Evolutionary conservation across 2,329 filamentous ascomycete genomes (phyloP).

Genomic region (Diaporthe citrichinensis): DNA sequence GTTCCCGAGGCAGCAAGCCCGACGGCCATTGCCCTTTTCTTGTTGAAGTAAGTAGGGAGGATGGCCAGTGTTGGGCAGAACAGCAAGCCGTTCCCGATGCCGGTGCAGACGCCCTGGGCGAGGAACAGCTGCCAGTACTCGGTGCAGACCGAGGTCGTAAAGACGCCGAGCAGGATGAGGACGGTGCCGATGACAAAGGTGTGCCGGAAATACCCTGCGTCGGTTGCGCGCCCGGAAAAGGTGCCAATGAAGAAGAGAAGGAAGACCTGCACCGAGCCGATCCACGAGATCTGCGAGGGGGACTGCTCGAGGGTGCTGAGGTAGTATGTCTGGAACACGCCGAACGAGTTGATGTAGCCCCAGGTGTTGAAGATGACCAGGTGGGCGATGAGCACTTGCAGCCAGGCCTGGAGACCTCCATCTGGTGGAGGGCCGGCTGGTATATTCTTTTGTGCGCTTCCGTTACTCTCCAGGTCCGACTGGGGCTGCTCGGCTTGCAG

Average conservation of each 20-base stretch:
- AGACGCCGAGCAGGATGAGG: constrained; percentile 61
- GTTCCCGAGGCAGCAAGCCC: constrained; percentile 73
- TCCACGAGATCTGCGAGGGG: constrained; percentile 65
- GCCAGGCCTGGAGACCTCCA: constrained; percentile 63
- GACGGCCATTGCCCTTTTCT: constrained; percentile 70
- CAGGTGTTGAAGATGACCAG: constrained; percentile 66
- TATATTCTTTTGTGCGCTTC: background rate
- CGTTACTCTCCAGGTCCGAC: background rate
- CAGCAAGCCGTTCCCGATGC: constrained; percentile 71
- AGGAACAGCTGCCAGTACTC: constrained; percentile 71
- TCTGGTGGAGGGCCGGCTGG: constrained; percentile 62
- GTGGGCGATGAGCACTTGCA: constrained; percentile 55
- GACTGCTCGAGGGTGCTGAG: constrained; percentile 53
- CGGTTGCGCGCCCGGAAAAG: constrained; percentile 65
- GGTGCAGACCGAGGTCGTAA: constrained; percentile 59
- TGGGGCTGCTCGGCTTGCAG: background rate
- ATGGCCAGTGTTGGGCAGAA: constrained; percentile 76
- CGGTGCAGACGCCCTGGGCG: constrained; percentile 67
- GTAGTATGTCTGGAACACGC: constrained; percentile 69
- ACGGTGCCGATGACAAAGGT: constrained; percentile 56
- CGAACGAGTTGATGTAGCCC: constrained; percentile 69
- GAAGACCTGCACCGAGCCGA: constrained; percentile 68
- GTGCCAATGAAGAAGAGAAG: constrained; percentile 68
- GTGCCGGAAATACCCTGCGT: constrained; percentile 66
- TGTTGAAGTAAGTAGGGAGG: constrained; percentile 75